Evolutionary conservation across 495 filamentous ascomycete species (phyloP), one percentile per base, ranked within the genome.

Genomic region (Penicillium herquei): DNA sequence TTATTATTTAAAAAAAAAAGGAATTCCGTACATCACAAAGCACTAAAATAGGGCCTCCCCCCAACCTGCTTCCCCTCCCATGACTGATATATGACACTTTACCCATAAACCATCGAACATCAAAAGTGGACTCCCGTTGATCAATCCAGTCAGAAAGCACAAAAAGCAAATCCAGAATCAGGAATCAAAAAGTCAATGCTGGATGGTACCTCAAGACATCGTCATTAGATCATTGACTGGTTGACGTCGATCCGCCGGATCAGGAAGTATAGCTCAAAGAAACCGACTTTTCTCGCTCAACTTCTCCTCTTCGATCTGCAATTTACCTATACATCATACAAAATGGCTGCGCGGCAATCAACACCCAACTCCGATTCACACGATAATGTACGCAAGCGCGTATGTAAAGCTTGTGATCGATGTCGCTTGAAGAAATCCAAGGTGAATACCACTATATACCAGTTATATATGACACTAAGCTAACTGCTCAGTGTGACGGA

Each of bases 381-480:
- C 62, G 75, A 75, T 49, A 69, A 70, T 57, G 50, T 78, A 14
- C 79, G 82, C 55, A 85, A 86, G 64, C 70, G 83, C 59, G 83
- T 85, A 40, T 83, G 82, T 55, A 84, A 84, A 63, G 83, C 83
- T 11, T 86, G 83, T 70, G 83, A 86, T 67, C 78, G 83, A 45
- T 86, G 83, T 72, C 70, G 83, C 43, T 55, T 85, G 53, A 86
- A 86, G 68, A 86, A 86, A 65, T 85, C 81, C 64, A 86, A 86
- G 76, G 83, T 83, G 72, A 69, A 70, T 70, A 6, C 3, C 11
- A 37, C 6, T 10, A 37, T 37, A 37, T 26, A 37, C 6, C 34
- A 10, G 2, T 10, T 2, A 37, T 37, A 7, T 3, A 14, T 43
- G 14, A 44, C 14, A 13, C 26, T n/a, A 69, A 59, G 74, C 62